These are phyloP conservation scores for Ceratopteris richardii DNA, from an alignment of 75 land plant species.

Conservation along the genomic window DNA sequence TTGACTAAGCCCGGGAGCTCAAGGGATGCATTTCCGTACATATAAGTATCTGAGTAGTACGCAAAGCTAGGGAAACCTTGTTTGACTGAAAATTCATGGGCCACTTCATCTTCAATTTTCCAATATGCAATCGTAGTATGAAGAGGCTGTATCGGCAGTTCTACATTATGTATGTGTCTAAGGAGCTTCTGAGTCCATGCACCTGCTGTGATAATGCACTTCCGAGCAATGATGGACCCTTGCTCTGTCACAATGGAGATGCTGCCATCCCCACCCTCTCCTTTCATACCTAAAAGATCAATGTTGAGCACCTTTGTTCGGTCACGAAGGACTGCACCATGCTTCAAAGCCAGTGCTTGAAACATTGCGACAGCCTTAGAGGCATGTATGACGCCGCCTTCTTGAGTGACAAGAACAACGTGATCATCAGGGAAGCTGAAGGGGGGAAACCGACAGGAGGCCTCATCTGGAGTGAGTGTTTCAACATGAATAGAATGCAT, in stretches of 20 bases:
- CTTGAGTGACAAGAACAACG: constrained; percentile 37
- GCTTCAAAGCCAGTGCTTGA: constrained; percentile 48
- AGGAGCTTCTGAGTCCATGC: constrained; percentile 67
- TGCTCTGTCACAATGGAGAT: constrained; percentile 26
- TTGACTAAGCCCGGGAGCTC: constrained; percentile 86
- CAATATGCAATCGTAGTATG: constrained; percentile 69
- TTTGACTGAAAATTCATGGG: constrained; percentile 24
- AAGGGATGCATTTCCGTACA: constrained; percentile 80
- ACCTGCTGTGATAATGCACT: constrained; percentile 69
- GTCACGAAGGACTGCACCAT: constrained; percentile 67
- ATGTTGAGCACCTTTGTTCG: constrained; percentile 39
- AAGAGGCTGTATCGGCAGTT: constrained; percentile 62
- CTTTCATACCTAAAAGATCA: constrained; percentile 13
- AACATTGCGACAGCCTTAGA: constrained; percentile 88
- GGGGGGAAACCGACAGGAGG: constrained; percentile 17
- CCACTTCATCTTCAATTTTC: constrained; percentile 44
- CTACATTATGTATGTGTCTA: constrained; percentile 30
- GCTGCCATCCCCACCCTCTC: constrained; percentile 8
- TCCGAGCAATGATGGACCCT: constrained; percentile 40
- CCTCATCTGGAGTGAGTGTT: constrained; percentile 22
- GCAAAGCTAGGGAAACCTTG: constrained; percentile 66
- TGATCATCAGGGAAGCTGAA: constrained; percentile 42
- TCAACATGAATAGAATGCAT: constrained; percentile 13
- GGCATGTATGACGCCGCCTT: constrained; percentile 72
- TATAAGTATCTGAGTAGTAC: constrained; percentile 50